phyloP scores from a whole-genome alignment of 192 early-diverging fungal species.

The Umbelopsis vinacea region DNA sequence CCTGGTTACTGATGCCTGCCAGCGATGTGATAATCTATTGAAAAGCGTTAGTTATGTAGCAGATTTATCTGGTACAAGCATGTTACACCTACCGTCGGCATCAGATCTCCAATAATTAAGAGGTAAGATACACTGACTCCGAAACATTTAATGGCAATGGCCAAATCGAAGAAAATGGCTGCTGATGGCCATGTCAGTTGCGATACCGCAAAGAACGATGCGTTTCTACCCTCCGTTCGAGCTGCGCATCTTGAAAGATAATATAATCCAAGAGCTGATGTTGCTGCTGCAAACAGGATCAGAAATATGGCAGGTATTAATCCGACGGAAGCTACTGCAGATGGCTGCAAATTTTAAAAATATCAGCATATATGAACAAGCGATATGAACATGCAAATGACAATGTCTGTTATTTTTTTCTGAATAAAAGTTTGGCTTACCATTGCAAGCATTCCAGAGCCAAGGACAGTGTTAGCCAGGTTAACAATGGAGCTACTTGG shows the following conservation, averaged over 20 bases:
- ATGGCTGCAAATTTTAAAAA: conserved; percentile 51
- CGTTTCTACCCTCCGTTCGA: conserved; percentile 65
- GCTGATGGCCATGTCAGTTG: conserved; percentile 88
- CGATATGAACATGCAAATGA: no score
- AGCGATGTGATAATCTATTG: conserved; percentile 2
- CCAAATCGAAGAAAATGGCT: conserved; percentile 85
- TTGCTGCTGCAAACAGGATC: conserved; percentile 69
- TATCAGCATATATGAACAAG: neutral
- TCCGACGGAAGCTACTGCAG: conserved; percentile 79
- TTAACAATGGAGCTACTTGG: conserved; percentile 52
- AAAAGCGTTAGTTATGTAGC: neutral
- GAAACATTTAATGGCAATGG: conserved; percentile 96
- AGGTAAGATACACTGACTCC: conserved; percentile 91
- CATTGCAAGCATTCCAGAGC: conserved; percentile 94
- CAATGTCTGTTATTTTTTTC: neutral
- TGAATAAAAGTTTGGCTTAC: conserved; percentile 34
- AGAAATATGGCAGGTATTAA: conserved; percentile 75
- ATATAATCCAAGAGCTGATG: conserved; percentile 81
- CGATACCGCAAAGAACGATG: conserved; percentile 86
- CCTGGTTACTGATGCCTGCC: conserved; percentile 10
- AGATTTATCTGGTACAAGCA: conserved; percentile 28
- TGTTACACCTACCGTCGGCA: conserved; percentile 64
- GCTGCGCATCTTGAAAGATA: conserved; percentile 77
- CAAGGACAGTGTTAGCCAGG: conserved; percentile 89
- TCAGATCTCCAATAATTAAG: conserved; percentile 88